These are phyloP conservation scores for Ogataea neopini DNA, from an alignment of 805 yeast species.

Conservation along the genomic window DNA sequence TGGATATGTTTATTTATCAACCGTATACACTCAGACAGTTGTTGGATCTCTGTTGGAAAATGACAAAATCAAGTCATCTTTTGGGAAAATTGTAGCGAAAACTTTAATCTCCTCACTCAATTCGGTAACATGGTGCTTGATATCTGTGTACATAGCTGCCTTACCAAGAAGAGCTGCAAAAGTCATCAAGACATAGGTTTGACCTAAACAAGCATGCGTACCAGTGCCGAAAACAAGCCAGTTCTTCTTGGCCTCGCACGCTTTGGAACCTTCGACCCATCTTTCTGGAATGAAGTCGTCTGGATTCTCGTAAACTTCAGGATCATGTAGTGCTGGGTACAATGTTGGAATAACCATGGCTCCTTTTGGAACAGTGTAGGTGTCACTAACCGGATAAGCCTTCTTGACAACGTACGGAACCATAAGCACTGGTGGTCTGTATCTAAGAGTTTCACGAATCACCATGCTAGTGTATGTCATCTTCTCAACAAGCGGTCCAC, in stretches of 20 bases:
- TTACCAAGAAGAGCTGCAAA: conserved; percentile 91
- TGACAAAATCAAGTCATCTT: conserved; percentile 84
- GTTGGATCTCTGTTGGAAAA: conserved; percentile 68
- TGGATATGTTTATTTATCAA: conserved; percentile 2
- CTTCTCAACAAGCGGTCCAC: conserved; percentile 72
- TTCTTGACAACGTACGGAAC: conserved; percentile 95
- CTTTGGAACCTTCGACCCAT: conserved; percentile 81
- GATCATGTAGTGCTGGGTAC: conserved; percentile 96
- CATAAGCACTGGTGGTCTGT: conserved; percentile 97
- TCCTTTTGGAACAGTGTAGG: conserved; percentile 93
- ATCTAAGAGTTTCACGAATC: conserved; percentile 88
- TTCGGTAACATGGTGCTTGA: conserved; percentile 80
- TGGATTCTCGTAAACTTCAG: conserved; percentile 93
- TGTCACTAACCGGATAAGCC: conserved; percentile 77
- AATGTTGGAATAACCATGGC: conserved; percentile 95
- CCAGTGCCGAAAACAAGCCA: conserved; percentile 98
- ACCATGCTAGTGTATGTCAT: conserved; percentile 91
- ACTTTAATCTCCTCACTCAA: conserved; percentile 90
- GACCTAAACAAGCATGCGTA: conserved; percentile 95
- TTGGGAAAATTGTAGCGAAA: conserved; percentile 97
- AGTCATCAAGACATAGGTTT: conserved; percentile 87
- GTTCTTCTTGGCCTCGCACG: conserved; percentile 76
- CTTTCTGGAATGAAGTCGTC: conserved; percentile 95
- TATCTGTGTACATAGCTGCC: conserved; percentile 76
- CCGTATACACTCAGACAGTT: conserved; percentile 3